Conservation (phyloP, 2,329 filamentous ascomycete genomes). For the Sarocladium oryzae region DNA sequence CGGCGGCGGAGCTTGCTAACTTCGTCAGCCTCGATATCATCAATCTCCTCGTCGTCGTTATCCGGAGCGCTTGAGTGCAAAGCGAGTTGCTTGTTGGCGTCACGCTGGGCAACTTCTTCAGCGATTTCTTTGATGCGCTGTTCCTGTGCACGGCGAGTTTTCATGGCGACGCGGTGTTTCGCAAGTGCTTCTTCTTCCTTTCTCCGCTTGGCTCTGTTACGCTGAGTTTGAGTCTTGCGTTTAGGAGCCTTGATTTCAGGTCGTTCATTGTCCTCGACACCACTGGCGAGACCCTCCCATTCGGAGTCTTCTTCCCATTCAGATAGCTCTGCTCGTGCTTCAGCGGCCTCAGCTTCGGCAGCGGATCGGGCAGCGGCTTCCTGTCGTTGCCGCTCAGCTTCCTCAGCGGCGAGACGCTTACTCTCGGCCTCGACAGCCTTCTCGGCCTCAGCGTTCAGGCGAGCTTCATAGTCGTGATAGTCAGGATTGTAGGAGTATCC, state of each 20-base stretch:
- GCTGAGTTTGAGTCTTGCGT: constrained; percentile 78
- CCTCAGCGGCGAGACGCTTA: constrained; percentile 61
- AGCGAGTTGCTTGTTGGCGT: constrained; percentile 40
- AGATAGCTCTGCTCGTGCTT: constrained; percentile 57
- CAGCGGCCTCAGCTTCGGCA: constrained; percentile 67
- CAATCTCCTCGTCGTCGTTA: constrained; percentile 29
- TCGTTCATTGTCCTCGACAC: constrained; percentile 57
- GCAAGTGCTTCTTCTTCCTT: constrained; percentile 78
- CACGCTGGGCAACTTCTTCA: constrained; percentile 53
- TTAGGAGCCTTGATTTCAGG: constrained; percentile 62
- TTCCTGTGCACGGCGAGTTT: constrained; percentile 65
- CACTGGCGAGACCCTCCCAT: constrained; percentile 86
- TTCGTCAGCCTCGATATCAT: constrained; percentile 50
- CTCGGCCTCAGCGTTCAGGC: constrained; percentile 66
- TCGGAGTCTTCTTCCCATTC: constrained; percentile 84
- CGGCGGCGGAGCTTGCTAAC: constrained; percentile 61
- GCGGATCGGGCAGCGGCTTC: constrained; percentile 65
- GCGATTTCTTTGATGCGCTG: constrained; percentile 66
- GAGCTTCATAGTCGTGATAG: constrained; percentile 77
- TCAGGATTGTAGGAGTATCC: constrained; percentile 90
- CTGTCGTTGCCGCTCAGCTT: constrained; percentile 58
- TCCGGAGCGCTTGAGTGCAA: constrained; percentile 31
- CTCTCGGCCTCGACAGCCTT: constrained; percentile 75
- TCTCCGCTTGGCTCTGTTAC: constrained; percentile 81
- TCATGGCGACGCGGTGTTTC: constrained; percentile 70